Evolutionary conservation across 2,329 filamentous ascomycete genomes (phyloP), one percentile per base, ranked within the genome.

Genomic region (Ophiostoma novo-ulmi): DNA sequence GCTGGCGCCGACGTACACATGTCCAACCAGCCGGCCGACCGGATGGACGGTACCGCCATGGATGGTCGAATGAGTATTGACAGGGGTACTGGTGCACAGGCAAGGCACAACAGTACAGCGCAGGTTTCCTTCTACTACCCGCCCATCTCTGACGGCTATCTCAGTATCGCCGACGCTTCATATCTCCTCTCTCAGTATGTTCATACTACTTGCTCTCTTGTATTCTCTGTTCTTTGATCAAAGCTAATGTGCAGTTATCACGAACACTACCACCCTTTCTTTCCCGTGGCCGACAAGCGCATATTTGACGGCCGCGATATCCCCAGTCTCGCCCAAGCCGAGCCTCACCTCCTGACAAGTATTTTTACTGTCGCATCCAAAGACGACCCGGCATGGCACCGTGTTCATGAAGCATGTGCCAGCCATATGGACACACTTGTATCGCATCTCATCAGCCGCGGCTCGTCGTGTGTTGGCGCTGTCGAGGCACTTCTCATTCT

Each of bases 341-440:
- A 91, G 75, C 87, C 85, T 39, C 87, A 91, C 75, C 81, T 92
- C 0, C 82, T 92, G 20, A 91, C 89, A 0, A 89, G 89, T 0
- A 87, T 92, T 2, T 80, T 92, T 4, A 89, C 89, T 1, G 89
- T 92, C 67, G 87, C 89, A 4, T 90, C 89, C 8, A 90, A 91
- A 77, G 89, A 92, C 75, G 80, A 91, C n/a, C 83, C 85, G 1
- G 84, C 89, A 6, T 86, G 89, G 75, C 85, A 86, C 2, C 81
- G 85, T 65, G 84, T 89, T 0, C 89, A 91, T 74, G 86, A 87
- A 73, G 84, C 86, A 58, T 91, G 89, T 76, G 87, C 89, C 26
- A 85, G 87, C 70, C 86, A 91, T 74, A 92, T 91, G 88, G 88
- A 91, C 74, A 84, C 84, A 39, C 80, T 91, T 20, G 87, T 92